Base-by-base conservation (phyloP, 108 stramenopile species). In the Conticribra weissflogii region DNA sequence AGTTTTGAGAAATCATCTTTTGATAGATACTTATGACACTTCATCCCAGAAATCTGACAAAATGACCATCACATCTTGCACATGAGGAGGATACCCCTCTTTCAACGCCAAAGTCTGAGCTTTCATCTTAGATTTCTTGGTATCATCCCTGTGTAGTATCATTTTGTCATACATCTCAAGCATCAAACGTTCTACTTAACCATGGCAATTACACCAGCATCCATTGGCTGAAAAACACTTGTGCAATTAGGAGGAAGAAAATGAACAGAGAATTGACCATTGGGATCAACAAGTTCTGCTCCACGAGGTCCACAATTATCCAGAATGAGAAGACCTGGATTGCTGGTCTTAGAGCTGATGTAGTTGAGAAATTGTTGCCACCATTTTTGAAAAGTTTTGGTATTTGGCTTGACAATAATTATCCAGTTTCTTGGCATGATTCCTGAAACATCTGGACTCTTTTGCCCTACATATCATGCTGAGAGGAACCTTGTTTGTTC, bases 271-370 rank as follows among this genome's bases (percentile, higher is more conserved):
- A 51, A 9, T 51, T 51, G 50, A 18, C 50, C 50, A 19, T 51
- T 17, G 3, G 50, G 50, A 18, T 51, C 50, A 51, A 51, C 16
- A 19, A 51, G 50, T 16, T 51, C 50, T 4, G 16, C 19, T 18
- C 50, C 50, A 51, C 19, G 50, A 19, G 50, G 50, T 16, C 50
- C 50, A 51, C 50, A 51, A 18, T 51, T 51, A 16, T 51, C 50
- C 12, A 51, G 50, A 21, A 51, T 17, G 3, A 51, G 50, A 21
- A 51, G 50, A 17, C 12, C 50, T 19, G 4, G 3, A 18, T 17
- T 18, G 18, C 4, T 51, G 12, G 50, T 51, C 4, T 3, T 17
- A 19, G 4, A 21, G 16, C 50, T 5, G 4, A 51, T 51, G 16
- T 51, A 18, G 16, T 4, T 19, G 4, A 51, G 50, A 16, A 51